Evolutionary conservation across 116 monocot species (phyloP).

Genomic region (Iris pallida): DNA sequence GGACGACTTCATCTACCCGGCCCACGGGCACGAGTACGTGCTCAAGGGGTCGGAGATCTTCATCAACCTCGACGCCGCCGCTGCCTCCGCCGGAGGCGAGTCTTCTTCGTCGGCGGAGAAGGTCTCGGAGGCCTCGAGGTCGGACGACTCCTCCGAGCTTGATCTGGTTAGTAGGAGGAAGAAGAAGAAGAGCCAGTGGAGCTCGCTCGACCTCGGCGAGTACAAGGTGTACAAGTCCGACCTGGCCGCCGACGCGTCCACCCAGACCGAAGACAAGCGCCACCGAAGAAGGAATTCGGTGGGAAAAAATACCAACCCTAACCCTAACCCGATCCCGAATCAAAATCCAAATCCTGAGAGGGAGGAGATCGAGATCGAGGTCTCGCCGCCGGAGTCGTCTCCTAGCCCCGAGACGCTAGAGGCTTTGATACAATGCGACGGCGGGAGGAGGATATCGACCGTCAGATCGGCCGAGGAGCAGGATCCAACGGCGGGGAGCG

Average conservation of each 20-base stretch:
- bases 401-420: constrained; percentile 69
- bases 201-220: constrained; percentile 51
- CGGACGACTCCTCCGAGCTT: constrained; percentile 2
- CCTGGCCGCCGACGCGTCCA: constrained; percentile 23
- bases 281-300: constrained; percentile 3
- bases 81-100: neutral
- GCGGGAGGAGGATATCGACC: constrained; percentile 6
- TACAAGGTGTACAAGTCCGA: constrained; percentile 66
- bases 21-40: constrained; percentile 71
- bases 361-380: constrained; percentile 69
- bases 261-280: constrained; percentile 70
- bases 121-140: constrained; percentile 10
- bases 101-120: constrained; percentile 46
- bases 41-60: constrained; percentile 85
- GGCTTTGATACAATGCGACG: constrained; percentile 24
- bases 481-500: constrained; percentile 13
- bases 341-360: constrained; percentile 7
- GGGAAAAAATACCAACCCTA: neutral
- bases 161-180: neutral
- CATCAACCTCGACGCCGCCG: constrained; percentile 2
- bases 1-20: constrained; percentile 72
- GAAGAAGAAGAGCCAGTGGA: constrained; percentile 31
- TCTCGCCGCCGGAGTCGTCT: constrained; percentile 68
- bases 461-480: constrained; percentile 5
- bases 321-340: constrained; percentile 1